These are phyloP conservation scores for Plasmodium gonderi DNA, from an alignment of 169 alveolate species.

Conservation along the genomic window DNA sequence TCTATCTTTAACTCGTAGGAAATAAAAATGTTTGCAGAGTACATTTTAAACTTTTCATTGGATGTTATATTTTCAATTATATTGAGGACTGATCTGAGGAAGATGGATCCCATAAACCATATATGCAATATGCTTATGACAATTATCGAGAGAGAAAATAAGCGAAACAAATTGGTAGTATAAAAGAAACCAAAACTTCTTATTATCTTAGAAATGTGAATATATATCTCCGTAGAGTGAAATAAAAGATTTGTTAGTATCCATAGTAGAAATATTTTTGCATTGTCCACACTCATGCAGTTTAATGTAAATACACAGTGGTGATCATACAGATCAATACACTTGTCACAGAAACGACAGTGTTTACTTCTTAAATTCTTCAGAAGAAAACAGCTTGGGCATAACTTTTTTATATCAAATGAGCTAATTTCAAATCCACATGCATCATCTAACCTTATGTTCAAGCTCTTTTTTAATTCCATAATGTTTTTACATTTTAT, in stretches of 20 bases:
- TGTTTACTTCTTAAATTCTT: conserved; percentile 94
- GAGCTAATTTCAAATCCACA: conserved; percentile 10
- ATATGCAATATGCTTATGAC: not conserved
- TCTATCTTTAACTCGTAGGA: conserved; percentile 31
- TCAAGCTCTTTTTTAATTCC: not conserved
- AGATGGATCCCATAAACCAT: conserved; percentile 41
- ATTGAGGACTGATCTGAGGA: conserved; percentile 22
- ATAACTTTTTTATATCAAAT: conserved; percentile 46
- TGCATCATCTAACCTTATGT: conserved; percentile 11
- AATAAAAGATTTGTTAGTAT: conserved; percentile 27
- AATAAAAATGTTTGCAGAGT: conserved; percentile 33
- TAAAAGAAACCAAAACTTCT: not conserved
- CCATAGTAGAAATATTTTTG: conserved; percentile 49
- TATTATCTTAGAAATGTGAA: not conserved
- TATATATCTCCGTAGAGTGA: conserved; percentile 3
- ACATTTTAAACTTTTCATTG: conserved; percentile 53
- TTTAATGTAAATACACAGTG: conserved; percentile 88
- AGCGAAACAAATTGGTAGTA: not conserved
- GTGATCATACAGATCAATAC: conserved; percentile 94
- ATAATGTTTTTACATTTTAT: conserved; percentile 22
- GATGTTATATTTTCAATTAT: conserved; percentile 70
- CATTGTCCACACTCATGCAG: conserved; percentile 66
- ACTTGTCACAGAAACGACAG: conserved; percentile 93
- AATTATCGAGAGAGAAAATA: not conserved
- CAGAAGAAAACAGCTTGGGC: conserved; percentile 59